These are phyloP conservation scores for Fusarium continuum DNA, from an alignment of 2,329 filamentous ascomycete genomes.

Conservation along the genomic window DNA sequence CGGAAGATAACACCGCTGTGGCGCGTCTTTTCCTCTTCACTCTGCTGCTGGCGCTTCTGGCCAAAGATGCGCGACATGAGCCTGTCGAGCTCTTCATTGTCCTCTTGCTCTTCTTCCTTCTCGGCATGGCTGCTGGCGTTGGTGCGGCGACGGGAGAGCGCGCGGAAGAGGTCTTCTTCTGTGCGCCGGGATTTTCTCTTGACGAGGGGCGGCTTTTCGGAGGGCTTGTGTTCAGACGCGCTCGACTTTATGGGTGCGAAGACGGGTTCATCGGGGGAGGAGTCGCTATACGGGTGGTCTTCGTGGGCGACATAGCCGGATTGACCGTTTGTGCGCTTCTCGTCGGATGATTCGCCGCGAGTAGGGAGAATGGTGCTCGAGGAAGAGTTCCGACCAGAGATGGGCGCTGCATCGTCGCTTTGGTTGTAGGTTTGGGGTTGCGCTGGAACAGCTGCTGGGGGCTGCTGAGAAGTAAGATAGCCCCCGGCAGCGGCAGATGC, in stretches of 20 bases:
- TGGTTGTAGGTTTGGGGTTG: background rate
- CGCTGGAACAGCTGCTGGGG: background rate
- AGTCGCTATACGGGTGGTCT: too few species aligned
- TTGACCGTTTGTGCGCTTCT: background rate
- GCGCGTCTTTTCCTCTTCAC: conserved; percentile 74
- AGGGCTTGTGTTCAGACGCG: conserved; percentile 11
- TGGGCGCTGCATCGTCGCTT: background rate
- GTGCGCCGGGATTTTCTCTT: conserved; percentile 45
- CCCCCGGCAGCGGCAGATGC: background rate
- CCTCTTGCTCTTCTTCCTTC: conserved; percentile 50
- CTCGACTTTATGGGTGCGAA: conserved; percentile 45
- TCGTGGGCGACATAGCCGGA: background rate
- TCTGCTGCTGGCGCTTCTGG: conserved; percentile 68
- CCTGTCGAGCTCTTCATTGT: conserved; percentile 62
- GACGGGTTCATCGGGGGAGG: conserved; percentile 17
- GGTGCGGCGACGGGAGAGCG: conserved; percentile 60
- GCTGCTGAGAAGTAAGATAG: background rate
- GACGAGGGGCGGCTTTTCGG: conserved; percentile 28
- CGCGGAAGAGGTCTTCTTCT: conserved; percentile 63
- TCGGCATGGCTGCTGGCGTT: conserved; percentile 45
- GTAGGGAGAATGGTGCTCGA: conserved; percentile 23
- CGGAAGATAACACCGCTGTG: conserved; percentile 77
- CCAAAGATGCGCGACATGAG: conserved; percentile 79
- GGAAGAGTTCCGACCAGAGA: conserved; percentile 5
- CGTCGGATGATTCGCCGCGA: background rate